Evolutionary conservation across 1,139 yeast genomes (phyloP), one percentile per base, ranked within the genome.

Genomic region (Sugiyamaella castrensis): DNA sequence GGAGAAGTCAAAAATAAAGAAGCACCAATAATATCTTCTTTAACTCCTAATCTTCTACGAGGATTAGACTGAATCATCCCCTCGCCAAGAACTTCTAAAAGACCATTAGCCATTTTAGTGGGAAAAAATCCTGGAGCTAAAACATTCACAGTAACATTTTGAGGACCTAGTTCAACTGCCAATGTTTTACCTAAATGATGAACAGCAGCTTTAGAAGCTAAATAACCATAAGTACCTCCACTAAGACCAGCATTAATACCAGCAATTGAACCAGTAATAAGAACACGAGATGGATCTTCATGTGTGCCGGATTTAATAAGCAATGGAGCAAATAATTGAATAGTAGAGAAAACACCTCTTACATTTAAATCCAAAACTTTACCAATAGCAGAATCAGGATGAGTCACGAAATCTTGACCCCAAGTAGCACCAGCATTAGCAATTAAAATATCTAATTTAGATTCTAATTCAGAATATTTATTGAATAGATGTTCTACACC

Each of bases 361-460:
- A 85, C 73, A 60, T 85, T 85, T 62, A 85, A 74, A 48, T 76
- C 76, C 63, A 84, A 66, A 8, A 84, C 84, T 67, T 84, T 84
- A 55, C 75, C 79, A 57, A 85, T 69, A 0, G 87, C 89, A 3
- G 69, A 54, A 38, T 80, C 80, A 1, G 87, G 81, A 61, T 84
- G 91, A 4, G 70, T 70, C 39, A 74, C 82, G 50, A 84, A 68
- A 29, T 77, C 78, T 4, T 81, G 84, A 30, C 91, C 92, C 92
- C 92, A 85, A 12, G 84, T 70, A 9, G 91, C 89, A 43, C 94
- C 94, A 11, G 92, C 92, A 60, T 85, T 85, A 52, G 91, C 88
- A 58, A 83, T 72, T 54, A 85, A 71, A 53, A 85, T 82, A 62
- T 85, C 81, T 31, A 83, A 74, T 60, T 74, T 72, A 12, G 57